Conservation (phyloP, 2,329 filamentous ascomycete genomes). For the Aspergillus ochraceus region DNA sequence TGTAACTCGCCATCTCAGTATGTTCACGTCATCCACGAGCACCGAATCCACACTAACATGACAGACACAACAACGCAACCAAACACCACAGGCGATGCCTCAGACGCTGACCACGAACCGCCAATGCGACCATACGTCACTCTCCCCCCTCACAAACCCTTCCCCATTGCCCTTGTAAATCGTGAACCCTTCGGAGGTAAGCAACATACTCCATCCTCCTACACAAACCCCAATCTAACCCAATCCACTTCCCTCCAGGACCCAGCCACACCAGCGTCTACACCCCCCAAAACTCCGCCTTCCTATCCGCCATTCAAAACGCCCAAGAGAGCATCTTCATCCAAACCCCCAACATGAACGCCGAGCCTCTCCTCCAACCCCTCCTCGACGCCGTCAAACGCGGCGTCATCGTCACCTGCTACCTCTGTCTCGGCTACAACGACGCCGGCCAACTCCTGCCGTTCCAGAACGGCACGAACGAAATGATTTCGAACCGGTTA, state of each 20-base stretch:
- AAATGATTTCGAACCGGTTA: constrained; percentile 65
- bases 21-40: not conserved
- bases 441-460: constrained; percentile 75
- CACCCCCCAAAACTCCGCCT: constrained; percentile 74
- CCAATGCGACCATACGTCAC: constrained; percentile 68
- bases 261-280: constrained; percentile 51
- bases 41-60: not conserved
- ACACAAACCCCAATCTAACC: not conserved
- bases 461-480: constrained; percentile 73
- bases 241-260: not conserved
- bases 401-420: constrained; percentile 67
- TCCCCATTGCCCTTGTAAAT: constrained; percentile 72
- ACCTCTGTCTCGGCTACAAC: constrained; percentile 77
- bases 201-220: not conserved
- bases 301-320: constrained; percentile 67
- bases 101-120: constrained; percentile 53
- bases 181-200: constrained; percentile 63
- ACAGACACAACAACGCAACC: constrained; percentile 56
- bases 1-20: constrained; percentile 64
- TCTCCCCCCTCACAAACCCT: constrained; percentile 52
- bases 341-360: constrained; percentile 75
- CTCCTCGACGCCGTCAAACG: constrained; percentile 65
- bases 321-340: constrained; percentile 69
- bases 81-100: constrained; percentile 53
- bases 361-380: constrained; percentile 64